phyloP scores from a whole-genome alignment of 2,329 filamentous ascomycete genomes.

The Shiraia sp. region DNA sequence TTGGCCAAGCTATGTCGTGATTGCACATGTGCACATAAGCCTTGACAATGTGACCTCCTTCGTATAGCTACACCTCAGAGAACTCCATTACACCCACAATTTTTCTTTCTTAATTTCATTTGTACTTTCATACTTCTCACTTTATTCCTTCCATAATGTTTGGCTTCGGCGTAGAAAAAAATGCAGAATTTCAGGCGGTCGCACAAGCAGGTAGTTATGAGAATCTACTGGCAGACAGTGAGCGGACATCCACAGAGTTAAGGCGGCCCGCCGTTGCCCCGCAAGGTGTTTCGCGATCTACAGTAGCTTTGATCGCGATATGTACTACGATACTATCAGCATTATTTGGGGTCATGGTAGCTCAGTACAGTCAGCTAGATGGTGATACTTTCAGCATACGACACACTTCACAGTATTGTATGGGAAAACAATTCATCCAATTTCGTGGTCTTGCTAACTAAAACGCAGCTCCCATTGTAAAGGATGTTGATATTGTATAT shows the following conservation, averaged over 20 bases:
- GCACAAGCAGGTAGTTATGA: constrained; percentile 22
- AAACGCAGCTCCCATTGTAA: constrained; percentile 34
- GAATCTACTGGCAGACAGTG: constrained; percentile 19
- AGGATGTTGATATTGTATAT: constrained; percentile 50
- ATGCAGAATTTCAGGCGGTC: constrained; percentile 11
- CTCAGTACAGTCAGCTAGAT: constrained; percentile 14
- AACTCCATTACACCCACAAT: constrained; percentile 1
- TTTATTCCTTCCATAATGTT: constrained; percentile 14
- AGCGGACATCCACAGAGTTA: constrained; percentile 12
- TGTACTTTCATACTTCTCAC: background rate
- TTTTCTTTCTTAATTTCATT: background rate
- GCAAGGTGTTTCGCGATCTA: constrained; percentile 18
- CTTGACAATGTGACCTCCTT: background rate
- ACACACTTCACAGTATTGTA: constrained; percentile 40
- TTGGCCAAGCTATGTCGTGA: no score
- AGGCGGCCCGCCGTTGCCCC: constrained; percentile 1
- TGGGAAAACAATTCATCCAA: constrained; percentile 1
- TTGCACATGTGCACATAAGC: background rate
- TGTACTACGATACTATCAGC: constrained; percentile 25
- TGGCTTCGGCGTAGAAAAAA: constrained; percentile 18
- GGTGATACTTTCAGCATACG: constrained; percentile 32
- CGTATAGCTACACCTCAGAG: background rate
- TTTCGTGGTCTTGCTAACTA: constrained; percentile 5
- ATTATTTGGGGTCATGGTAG: constrained; percentile 25
- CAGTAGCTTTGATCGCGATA: constrained; percentile 14